phyloP scores from a whole-genome alignment of 805 yeast genomes.

The Kodamaea fukazawae region DNA sequence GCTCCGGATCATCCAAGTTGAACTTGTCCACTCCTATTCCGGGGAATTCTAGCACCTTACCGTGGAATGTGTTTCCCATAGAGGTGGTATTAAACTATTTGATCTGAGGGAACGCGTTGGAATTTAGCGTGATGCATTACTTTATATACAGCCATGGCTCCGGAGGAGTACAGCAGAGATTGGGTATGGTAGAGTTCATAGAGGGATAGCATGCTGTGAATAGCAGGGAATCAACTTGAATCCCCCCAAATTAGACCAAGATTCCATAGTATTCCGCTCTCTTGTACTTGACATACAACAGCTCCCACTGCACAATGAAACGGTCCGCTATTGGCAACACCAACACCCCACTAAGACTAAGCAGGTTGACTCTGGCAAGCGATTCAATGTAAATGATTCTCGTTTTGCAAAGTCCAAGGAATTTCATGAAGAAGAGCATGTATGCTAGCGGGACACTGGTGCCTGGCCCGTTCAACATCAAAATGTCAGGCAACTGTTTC shows the following conservation, averaged over 20 bases:
- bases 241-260: slow-evolving; percentile 45
- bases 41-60: slow-evolving; percentile 48
- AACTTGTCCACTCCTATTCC: slow-evolving; percentile 40
- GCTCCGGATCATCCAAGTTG: slow-evolving; percentile 18
- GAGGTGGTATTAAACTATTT: neutral
- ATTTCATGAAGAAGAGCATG: slow-evolving; percentile 50
- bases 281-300: slow-evolving; percentile 47
- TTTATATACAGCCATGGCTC: too few species aligned
- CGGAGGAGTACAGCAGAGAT: too few species aligned
- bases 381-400: slow-evolving; percentile 80
- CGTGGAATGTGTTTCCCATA: slow-evolving; percentile 35
- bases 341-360: slow-evolving; percentile 76
- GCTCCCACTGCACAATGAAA: slow-evolving; percentile 88
- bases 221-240: too few species aligned
- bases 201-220: too few species aligned
- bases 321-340: slow-evolving; percentile 70
- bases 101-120: too few species aligned
- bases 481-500: slow-evolving; percentile 38
- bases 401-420: slow-evolving; percentile 45
- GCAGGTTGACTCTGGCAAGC: slow-evolving; percentile 70
- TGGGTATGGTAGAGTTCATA: too few species aligned
- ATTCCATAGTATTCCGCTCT: slow-evolving; percentile 77
- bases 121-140: too few species aligned
- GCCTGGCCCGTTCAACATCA: slow-evolving; percentile 78
- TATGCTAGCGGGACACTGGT: slow-evolving; percentile 70